Base-by-base conservation (phyloP, 768 basidiomycete species). In the Serpula lacrymans region DNA sequence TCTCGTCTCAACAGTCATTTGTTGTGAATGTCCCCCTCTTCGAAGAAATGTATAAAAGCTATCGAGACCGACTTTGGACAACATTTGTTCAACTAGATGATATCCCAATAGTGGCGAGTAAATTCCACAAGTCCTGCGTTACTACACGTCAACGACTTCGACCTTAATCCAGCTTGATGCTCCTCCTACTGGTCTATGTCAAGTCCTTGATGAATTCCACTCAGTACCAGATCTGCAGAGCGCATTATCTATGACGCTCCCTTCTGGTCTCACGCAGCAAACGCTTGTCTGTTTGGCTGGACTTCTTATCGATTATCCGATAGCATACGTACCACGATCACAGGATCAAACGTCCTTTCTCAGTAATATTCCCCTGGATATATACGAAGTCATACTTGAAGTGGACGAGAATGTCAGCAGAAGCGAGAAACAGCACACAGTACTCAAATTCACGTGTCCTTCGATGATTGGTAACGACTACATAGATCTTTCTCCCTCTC, bases 361-460 rank as follows among this genome's bases (percentile, higher is more conserved):
- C n/a, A 59, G 60, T 33, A 54, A 70, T 14, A 64, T 69, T 3
- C 50, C 67, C 5, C 60, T 85, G 34, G 69, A 80, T 42, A 58
- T 82, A 10, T 81, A 78, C 51, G 68, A 75, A 7, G 29, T 50
- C 28, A 44, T 47, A 38, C 41, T 50, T 33, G 24, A 45, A 28
- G 49, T 34, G 39, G 36, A 38, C 14, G 14, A 34, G 30, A 20
- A 3, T 23, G 40, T 34, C 6, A 47, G 18, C 14, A n/a, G n/a
- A n/a, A n/a, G n/a, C n/a, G n/a, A n/a, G n/a, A 35, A 35, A 6
- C 43, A 45, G 26, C 71, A 78, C 42, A 56, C 58, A 1, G 36
- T 83, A 12, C 53, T 80, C 46, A 78, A 76, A 49, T 83, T 81
- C 52, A 80, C 81, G 3, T 80, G 74, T 48, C 80, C 80, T 5